Percentiles rank a stretch among this genome's conserved stretches.
Conservation (phyloP, 1,284 basidiomycete genomes). For the Gastroboletus turbinatus region DNA sequence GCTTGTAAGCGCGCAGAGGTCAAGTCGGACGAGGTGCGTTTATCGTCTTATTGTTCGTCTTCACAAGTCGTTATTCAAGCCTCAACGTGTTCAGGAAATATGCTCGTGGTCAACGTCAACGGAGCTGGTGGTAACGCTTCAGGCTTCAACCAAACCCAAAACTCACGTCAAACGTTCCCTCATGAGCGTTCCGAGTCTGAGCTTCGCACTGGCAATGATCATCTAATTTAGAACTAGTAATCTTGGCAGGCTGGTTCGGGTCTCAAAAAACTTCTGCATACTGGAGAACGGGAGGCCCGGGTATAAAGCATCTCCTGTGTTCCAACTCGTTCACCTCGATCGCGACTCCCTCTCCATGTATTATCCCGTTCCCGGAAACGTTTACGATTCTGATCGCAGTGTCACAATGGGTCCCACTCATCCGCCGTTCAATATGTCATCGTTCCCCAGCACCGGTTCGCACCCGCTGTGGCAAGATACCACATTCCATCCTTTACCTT, state of each 20-base stretch:
- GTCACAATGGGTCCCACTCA: not conserved
- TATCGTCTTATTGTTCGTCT: not conserved
- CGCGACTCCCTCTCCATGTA: not conserved
- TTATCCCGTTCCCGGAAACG: not conserved
- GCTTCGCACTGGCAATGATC: not conserved
- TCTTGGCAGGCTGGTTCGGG: constrained; percentile 1
- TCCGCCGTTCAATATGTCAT: not conserved
- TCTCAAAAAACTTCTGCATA: not conserved
- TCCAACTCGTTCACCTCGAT: not conserved
- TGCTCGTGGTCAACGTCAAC: not conserved
- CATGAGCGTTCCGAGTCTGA: not conserved
- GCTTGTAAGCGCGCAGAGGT: not conserved
- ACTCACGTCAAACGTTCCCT: not conserved
- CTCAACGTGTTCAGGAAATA: not conserved
- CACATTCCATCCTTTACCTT: fast-evolving
- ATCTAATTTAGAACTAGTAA: not conserved
- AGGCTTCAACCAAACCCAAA: not conserved
- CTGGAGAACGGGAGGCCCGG: too few relatives aligned
- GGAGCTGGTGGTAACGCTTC: not conserved
- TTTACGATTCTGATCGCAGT: not conserved
- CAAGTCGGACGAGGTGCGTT: not conserved
- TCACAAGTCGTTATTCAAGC: not conserved
- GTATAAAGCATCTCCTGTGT: not conserved
- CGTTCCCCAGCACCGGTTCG: not conserved
- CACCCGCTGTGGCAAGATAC: not conserved